These are phyloP conservation scores for Neurospora sp. DNA, from an alignment of 495 filamentous ascomycete genomes.

Conservation along the genomic window DNA sequence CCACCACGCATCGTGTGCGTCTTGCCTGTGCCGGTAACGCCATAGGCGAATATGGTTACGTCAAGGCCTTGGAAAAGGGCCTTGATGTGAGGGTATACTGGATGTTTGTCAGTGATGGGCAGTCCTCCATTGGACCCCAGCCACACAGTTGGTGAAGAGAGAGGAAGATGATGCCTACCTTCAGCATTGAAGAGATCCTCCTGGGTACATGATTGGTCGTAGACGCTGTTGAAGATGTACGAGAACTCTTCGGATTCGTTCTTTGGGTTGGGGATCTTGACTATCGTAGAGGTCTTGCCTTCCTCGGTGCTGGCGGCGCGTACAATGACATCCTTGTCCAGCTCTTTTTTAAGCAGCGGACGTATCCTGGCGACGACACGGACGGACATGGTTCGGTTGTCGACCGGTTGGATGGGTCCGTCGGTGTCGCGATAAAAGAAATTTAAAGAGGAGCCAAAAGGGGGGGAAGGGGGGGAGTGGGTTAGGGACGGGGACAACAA, in stretches of 20 bases:
- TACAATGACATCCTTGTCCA: constrained; percentile 77
- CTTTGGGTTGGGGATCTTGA: constrained; percentile 91
- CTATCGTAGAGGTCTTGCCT: constrained; percentile 48
- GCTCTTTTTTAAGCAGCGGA: constrained; percentile 73
- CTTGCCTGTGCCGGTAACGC: constrained; percentile 91
- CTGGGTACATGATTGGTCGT: constrained; percentile 68
- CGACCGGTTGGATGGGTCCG: background rate
- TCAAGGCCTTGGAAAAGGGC: constrained; percentile 91
- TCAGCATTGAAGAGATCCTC: constrained; percentile 81
- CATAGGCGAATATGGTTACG: constrained; percentile 91
- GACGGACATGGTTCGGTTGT: constrained; percentile 45
- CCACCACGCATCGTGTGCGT: constrained; percentile 98
- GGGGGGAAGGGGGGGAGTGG: background rate
- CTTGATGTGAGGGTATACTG: constrained; percentile 58
- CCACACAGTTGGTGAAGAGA: background rate
- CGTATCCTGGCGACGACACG: constrained; percentile 84
- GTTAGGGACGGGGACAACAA: background rate
- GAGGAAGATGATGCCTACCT: constrained; percentile 40
- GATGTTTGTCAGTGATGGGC: constrained; percentile 1
- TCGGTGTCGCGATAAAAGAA: background rate
- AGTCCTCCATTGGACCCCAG: background rate
- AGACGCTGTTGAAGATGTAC: constrained; percentile 92
- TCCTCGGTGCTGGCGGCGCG: constrained; percentile 48
- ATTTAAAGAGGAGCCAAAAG: background rate
- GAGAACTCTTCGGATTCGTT: constrained; percentile 84